phyloP scores from a whole-genome alignment of 345 rosid genomes.

The Cardamine resedifolia region DNA sequence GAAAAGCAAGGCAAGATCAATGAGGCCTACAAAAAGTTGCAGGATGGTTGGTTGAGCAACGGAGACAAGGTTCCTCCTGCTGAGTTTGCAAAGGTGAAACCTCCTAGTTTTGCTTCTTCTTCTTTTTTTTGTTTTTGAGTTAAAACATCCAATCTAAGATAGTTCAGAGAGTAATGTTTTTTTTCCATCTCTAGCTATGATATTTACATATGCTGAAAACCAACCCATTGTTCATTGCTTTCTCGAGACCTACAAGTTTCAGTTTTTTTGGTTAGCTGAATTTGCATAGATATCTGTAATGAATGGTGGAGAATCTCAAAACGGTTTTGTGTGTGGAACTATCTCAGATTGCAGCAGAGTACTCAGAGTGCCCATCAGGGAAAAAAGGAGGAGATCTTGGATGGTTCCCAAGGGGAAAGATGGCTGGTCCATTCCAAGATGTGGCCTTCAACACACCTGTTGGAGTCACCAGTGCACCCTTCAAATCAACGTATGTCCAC shows the following conservation, averaged over 20 bases:
- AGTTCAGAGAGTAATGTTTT: not conserved
- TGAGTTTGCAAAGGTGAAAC: slow-evolving; percentile 86
- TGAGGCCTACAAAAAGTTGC: slow-evolving; percentile 90
- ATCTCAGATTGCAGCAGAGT: slow-evolving; percentile 82
- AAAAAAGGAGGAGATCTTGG: slow-evolving; percentile 99
- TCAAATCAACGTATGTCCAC: slow-evolving; percentile 80
- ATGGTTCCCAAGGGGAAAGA: slow-evolving; percentile 98
- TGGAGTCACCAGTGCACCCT: slow-evolving; percentile 94
- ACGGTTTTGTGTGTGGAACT: not conserved
- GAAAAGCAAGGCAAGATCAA: slow-evolving; percentile 97
- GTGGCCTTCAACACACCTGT: slow-evolving; percentile 77
- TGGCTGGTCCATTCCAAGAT: slow-evolving; percentile 97
- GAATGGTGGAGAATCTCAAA: not conserved
- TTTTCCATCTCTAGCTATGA: not conserved
- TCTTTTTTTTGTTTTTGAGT: not conserved
- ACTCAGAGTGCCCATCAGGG: slow-evolving; percentile 94
- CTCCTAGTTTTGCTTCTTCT: not conserved
- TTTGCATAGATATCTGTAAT: not conserved
- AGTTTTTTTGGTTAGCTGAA: not conserved
- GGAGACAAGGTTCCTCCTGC: slow-evolving; percentile 99
- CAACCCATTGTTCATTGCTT: not conserved
- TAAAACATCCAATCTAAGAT: not conserved
- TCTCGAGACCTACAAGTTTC: not conserved
- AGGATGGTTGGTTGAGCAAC: slow-evolving; percentile 91
- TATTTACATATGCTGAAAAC: not conserved